Evolutionary conservation across 495 filamentous ascomycete genomes (phyloP).

Genomic region (Clohesyomyces aquaticus): DNA sequence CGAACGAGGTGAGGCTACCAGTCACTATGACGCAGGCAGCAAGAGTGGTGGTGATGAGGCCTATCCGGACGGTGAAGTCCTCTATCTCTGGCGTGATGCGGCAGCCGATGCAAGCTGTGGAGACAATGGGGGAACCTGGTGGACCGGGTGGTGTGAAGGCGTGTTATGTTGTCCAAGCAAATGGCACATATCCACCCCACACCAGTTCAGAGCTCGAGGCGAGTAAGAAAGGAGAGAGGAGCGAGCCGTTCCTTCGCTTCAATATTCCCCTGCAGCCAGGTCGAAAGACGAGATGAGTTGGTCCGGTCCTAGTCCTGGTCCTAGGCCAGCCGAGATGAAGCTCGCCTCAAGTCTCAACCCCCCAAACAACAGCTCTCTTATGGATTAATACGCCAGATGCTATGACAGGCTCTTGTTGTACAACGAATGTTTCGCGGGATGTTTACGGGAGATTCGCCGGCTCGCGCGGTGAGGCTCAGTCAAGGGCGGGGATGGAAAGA

Average conservation of each 20-base stretch:
- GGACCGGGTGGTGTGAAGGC: not conserved
- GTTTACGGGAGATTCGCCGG: not conserved
- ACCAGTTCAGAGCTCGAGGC: not conserved
- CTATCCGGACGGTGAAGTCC: not conserved
- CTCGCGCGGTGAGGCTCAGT: not conserved
- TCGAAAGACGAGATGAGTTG: no score
- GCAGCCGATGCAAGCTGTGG: not conserved
- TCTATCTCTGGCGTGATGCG: not conserved
- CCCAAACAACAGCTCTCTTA: not conserved
- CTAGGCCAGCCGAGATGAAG: slow-evolving; percentile 12
- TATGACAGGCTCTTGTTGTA: not conserved
- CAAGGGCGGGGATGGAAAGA: not conserved
- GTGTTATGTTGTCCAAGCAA: slow-evolving; percentile 25
- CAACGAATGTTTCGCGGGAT: not conserved
- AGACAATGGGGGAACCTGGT: not conserved
- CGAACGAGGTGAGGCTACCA: not conserved
- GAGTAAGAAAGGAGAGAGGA: not conserved
- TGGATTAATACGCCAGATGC: not conserved
- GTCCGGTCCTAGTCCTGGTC: no score
- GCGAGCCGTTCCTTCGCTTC: not conserved
- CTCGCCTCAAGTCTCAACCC: slow-evolving; percentile 20
- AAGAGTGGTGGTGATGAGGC: not conserved
- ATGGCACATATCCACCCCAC: slow-evolving; percentile 26
- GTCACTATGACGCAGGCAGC: not conserved
- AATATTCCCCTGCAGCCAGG: not conserved